phyloP scores from a whole-genome alignment of 2,329 filamentous ascomycete genomes.

The Phialophora expanda region DNA sequence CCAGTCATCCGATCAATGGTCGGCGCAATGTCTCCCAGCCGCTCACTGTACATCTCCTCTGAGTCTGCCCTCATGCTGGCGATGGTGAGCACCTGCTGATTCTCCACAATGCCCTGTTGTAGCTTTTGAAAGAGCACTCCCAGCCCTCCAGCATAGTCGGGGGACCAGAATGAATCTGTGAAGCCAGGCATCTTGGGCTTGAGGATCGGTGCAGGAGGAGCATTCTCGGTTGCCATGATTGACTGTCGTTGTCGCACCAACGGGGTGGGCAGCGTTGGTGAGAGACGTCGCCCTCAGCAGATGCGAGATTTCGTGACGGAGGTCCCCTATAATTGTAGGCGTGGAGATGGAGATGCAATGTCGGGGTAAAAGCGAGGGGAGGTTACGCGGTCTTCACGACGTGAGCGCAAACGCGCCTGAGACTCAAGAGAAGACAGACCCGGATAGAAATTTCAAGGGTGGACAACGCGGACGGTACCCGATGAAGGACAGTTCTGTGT shows the following conservation, averaged over 20 bases:
- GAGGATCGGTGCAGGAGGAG: conserved; percentile 2
- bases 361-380: neutral
- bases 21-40: conserved; percentile 79
- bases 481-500: conserved; percentile 2
- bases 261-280: neutral
- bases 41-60: conserved; percentile 84
- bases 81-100: conserved; percentile 89
- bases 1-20: conserved; percentile 79
- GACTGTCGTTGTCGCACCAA: neutral
- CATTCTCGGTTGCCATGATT: conserved; percentile 25
- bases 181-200: conserved; percentile 76
- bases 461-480: neutral
- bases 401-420: conserved; percentile 6
- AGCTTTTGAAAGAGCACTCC: conserved; percentile 95
- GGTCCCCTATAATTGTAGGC: conserved; percentile 6
- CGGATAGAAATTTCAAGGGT: neutral
- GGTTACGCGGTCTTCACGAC: conserved; percentile 7
- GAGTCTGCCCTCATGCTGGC: conserved; percentile 94
- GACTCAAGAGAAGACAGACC: neutral
- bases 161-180: conserved; percentile 96
- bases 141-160: conserved; percentile 94
- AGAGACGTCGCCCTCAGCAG: neutral
- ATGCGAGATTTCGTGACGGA: neutral
- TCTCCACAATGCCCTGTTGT: conserved; percentile 93
- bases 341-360: neutral